phyloP scores from a whole-genome alignment of 805 yeast genomes.

The Nakazawaea populi region DNA sequence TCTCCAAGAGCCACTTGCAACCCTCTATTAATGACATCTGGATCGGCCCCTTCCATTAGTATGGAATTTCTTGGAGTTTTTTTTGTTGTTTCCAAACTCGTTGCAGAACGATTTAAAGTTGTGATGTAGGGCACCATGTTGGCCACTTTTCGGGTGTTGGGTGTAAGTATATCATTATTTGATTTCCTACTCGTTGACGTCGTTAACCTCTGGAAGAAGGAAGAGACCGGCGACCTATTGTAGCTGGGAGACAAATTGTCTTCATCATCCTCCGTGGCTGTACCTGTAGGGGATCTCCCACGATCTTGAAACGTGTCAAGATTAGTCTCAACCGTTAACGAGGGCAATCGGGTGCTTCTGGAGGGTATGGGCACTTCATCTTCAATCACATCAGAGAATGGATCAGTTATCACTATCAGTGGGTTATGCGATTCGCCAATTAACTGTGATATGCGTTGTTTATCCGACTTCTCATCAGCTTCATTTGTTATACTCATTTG shows the following conservation, averaged over 20 bases:
- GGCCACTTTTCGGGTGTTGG: neutral
- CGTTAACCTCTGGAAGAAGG: neutral
- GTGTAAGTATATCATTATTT: neutral
- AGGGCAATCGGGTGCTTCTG: neutral
- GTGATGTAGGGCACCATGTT: constrained; percentile 6
- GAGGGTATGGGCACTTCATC: neutral
- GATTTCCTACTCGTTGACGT: neutral
- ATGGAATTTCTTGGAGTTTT: neutral
- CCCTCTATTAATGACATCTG: constrained; percentile 7
- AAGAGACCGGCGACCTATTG: neutral
- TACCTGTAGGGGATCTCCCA: neutral
- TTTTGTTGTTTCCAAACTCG: neutral
- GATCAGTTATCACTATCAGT: neutral
- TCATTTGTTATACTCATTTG: neutral
- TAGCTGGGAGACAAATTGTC: neutral
- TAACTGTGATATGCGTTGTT: neutral
- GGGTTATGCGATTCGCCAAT: neutral
- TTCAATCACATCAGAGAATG: neutral
- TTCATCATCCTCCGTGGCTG: neutral
- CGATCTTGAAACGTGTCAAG: neutral
- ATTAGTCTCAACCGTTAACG: neutral
- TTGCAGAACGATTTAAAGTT: neutral
- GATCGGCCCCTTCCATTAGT: neutral
- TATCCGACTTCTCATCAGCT: neutral
- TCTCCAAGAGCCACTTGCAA: constrained; percentile 6